phyloP scores from a whole-genome alignment of 208 protist genomes.

The Naegleria lovaniensis region DNA sequence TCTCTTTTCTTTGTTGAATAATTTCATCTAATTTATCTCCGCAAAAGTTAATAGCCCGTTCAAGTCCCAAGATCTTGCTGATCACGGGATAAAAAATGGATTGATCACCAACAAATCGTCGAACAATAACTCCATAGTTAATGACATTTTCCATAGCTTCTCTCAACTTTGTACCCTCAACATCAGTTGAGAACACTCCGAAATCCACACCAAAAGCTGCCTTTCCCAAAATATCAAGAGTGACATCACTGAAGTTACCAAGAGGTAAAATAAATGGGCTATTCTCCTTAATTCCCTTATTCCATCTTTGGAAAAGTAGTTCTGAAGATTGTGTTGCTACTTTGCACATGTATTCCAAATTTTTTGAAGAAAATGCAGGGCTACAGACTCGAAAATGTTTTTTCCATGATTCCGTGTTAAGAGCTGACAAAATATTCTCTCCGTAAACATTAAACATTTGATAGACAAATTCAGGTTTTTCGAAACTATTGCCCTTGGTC shows the following conservation, averaged over 20 bases:
- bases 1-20: background rate
- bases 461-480: background rate
- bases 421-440: background rate
- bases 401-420: background rate
- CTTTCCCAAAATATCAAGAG: slow-evolving; percentile 6
- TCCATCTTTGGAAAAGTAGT: background rate
- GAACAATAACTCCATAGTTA: background rate
- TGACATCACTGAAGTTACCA: background rate
- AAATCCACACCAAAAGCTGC: background rate
- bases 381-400: background rate
- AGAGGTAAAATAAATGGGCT: background rate
- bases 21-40: background rate
- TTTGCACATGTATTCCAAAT: background rate
- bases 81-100: background rate
- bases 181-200: background rate
- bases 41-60: background rate
- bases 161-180: background rate
- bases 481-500: background rate
- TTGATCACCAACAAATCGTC: background rate
- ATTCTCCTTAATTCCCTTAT: background rate
- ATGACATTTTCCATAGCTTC: background rate
- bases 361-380: background rate
- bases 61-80: background rate
- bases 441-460: background rate
- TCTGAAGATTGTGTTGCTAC: background rate